Evolutionary conservation across 164 flowering plant species (phyloP).

Genomic region (Nymphaea thermarum): DNA sequence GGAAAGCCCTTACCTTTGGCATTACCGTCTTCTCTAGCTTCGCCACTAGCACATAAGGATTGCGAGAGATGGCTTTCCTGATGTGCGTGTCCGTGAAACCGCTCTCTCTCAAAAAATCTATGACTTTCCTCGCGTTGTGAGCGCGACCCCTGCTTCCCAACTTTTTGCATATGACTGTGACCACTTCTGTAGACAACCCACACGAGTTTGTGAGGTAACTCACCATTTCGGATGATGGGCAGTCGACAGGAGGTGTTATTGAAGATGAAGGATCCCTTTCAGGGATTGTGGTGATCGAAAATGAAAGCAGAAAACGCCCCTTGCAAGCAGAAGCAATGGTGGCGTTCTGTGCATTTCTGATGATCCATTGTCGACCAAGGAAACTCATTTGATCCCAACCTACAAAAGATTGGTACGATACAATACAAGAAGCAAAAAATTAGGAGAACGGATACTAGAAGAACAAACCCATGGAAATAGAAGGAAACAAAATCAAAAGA

Average conservation of each 20-base stretch:
- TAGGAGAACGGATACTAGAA: too few species aligned
- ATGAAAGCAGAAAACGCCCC: background rate
- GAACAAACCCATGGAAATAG: too few species aligned
- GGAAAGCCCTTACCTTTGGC: conserved; percentile 5
- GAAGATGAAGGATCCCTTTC: background rate
- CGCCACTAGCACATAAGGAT: background rate
- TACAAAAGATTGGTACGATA: too few species aligned
- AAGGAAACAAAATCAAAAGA: too few species aligned
- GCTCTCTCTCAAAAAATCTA: conserved; percentile 2
- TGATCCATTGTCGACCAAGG: background rate
- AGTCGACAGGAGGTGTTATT: too few species aligned
- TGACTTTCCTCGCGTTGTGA: background rate
- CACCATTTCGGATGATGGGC: background rate
- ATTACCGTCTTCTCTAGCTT: conserved; percentile 5
- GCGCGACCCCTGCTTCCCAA: background rate
- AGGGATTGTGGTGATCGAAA: too few species aligned
- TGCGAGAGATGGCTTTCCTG: background rate
- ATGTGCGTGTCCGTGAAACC: conserved; percentile 12
- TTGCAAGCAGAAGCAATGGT: background rate
- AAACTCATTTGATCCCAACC: background rate
- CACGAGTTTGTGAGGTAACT: conserved; percentile 5
- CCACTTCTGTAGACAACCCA: background rate
- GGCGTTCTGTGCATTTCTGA: background rate
- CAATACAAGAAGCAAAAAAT: too few species aligned
- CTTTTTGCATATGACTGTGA: background rate